These are phyloP conservation scores for Shiraia bambusicola DNA, from an alignment of 2,329 filamentous ascomycete species.

Conservation along the genomic window DNA sequence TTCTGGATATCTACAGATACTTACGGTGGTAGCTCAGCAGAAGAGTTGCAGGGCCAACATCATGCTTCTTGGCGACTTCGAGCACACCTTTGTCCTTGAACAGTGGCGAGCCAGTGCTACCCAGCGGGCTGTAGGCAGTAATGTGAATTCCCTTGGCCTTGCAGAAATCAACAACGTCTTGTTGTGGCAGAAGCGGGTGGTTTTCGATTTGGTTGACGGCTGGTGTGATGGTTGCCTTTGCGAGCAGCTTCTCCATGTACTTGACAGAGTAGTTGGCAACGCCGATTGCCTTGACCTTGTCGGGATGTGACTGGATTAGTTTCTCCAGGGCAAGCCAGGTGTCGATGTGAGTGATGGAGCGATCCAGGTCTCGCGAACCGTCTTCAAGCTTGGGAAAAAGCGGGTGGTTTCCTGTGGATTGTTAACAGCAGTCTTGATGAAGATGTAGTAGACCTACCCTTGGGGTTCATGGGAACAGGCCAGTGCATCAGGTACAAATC, in stretches of 20 bases:
- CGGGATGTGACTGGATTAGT: constrained; percentile 49
- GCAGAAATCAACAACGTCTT: constrained; percentile 71
- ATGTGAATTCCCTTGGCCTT: constrained; percentile 68
- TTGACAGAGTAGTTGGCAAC: constrained; percentile 53
- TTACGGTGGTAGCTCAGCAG: constrained; percentile 72
- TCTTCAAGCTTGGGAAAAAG: constrained; percentile 74
- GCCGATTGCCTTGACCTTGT: constrained; percentile 53
- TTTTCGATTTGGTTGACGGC: constrained; percentile 75
- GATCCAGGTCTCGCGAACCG: constrained; percentile 72
- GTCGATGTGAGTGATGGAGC: constrained; percentile 67
- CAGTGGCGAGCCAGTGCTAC: constrained; percentile 52
- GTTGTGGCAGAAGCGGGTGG: constrained; percentile 69
- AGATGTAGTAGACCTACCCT: constrained; percentile 49
- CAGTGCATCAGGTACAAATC: constrained; percentile 84
- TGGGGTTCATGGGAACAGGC: constrained; percentile 78
- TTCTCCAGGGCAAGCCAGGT: constrained; percentile 78
- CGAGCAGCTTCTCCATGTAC: constrained; percentile 53
- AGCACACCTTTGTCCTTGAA: constrained; percentile 52
- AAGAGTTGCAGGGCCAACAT: constrained; percentile 55
- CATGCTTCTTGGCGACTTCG: constrained; percentile 53
- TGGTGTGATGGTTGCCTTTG: constrained; percentile 63
- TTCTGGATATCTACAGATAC: constrained; percentile 27
- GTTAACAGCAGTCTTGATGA: constrained; percentile 1
- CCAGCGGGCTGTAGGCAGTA: constrained; percentile 65
- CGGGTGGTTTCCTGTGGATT: constrained; percentile 61